Evolutionary conservation across 176 grass and related monocot genomes (phyloP), one percentile per base, ranked within the genome.

Genomic region (Secale cereale): DNA sequence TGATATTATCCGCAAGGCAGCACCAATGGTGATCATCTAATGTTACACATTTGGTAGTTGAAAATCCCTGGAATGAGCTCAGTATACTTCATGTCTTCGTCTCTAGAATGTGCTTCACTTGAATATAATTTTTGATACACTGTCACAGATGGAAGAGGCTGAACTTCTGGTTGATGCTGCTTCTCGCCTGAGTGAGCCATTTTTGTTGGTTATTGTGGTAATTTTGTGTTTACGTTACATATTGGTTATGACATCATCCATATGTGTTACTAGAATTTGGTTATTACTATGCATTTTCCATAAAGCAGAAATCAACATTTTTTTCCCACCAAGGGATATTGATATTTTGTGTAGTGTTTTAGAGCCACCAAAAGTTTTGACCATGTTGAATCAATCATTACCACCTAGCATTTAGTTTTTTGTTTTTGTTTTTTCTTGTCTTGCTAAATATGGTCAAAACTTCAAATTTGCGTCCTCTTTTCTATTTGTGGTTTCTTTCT

Each of bases 121-220:
- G 70, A 88, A 85, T 87, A 48, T 92, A 79, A 84, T 88, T 84
- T 67, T 85, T 81, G 15, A 78, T 88, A 45, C 90, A 40, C 88
- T 82, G 35, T 92, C 40, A 72, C 94, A 99, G 97, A 99, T 99
- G 97, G 89, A 99, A 86, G 97, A 99, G 68, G 90, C 92, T 74
- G 94, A 89, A 15, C 93, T 99, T 93, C 90, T 99, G 33, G 86
- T 91, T 80, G 97, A 96, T 91, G 93, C 97, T 86, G 92, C 86
- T 91, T 91, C 90, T 81, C 86, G 91, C 31, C 94, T 99, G 84
- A 96, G 70, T 88, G 94, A 99, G 86, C 97, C 97, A 91, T 99
- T 99, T 99, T 91, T 99, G 88, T 88, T 99, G 88, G 97, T 99
- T 90, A 91, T 83, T 99, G 94, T 99, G 97, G 97, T 99, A 95